Evolutionary conservation across 257 asterid genomes (phyloP).

Genomic region (Solanum habrochaites): DNA sequence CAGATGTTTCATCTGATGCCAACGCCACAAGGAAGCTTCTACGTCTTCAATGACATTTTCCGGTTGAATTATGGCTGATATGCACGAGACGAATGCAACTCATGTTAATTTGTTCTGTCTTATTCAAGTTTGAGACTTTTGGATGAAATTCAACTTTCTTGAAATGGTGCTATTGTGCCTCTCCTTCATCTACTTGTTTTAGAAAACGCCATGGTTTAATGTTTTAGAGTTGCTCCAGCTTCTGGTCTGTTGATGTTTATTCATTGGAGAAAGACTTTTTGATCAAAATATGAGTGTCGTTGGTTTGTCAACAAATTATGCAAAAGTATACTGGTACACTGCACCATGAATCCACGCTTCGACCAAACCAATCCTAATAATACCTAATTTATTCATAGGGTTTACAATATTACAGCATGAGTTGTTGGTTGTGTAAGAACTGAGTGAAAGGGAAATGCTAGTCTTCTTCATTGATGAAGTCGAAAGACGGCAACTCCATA

Average conservation of each 20-base stretch:
- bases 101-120: neutral
- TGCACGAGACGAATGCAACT: neutral
- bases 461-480: constrained; percentile 16
- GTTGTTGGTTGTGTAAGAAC: neutral
- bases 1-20: constrained; percentile 27
- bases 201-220: neutral
- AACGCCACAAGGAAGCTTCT: constrained; percentile 15
- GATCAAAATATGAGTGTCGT: neutral
- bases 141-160: neutral
- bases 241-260: neutral
- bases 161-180: neutral
- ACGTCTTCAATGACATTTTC: constrained; percentile 13
- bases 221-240: neutral
- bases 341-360: neutral
- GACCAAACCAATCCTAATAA: neutral
- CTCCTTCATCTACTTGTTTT: neutral
- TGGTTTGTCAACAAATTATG: neutral
- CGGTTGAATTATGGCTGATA: constrained; percentile 12
- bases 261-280: neutral
- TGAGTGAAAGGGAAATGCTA: neutral
- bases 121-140: neutral
- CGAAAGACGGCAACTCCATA: constrained; percentile 28
- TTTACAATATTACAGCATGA: neutral
- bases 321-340: neutral
- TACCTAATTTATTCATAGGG: neutral